Conservation (phyloP, 371 early-diverging fungal genomes). For the Phascolomyces articulosus region DNA sequence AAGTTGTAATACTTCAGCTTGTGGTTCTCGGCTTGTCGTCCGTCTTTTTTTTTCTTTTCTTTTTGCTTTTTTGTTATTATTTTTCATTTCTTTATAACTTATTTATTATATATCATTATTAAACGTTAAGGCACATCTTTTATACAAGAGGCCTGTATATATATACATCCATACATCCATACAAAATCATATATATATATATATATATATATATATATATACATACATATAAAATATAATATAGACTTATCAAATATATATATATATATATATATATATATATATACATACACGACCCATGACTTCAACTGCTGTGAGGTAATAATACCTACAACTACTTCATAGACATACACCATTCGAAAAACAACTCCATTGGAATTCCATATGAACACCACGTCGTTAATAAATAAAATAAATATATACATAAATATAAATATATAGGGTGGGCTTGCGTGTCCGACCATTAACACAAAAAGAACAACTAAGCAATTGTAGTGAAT, state of each 20-base stretch:
- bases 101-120: slow-evolving; percentile 8
- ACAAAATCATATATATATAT: slow-evolving; percentile 5
- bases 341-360: no score
- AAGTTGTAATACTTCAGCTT: background rate
- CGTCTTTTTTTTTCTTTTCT: slow-evolving; percentile 13
- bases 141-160: background rate
- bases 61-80: slow-evolving; percentile 10
- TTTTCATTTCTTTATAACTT: background rate
- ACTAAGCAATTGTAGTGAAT: slow-evolving; percentile 70
- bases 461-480: slow-evolving; percentile 81
- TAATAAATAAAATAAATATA: background rate
- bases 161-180: background rate
- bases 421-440: slow-evolving; percentile 6
- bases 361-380: slow-evolving; percentile 9
- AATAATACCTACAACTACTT: slow-evolving; percentile 4
- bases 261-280: background rate
- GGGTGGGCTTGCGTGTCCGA: slow-evolving; percentile 83
- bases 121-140: slow-evolving; percentile 9
- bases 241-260: background rate
- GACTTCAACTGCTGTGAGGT: slow-evolving; percentile 42
- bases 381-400: no score
- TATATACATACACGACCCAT: background rate
- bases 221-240: background rate
- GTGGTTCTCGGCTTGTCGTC: slow-evolving; percentile 8
- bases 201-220: background rate